phyloP scores from a whole-genome alignment of 2,329 filamentous ascomycete species.

The Arthrobotrys iridis region DNA sequence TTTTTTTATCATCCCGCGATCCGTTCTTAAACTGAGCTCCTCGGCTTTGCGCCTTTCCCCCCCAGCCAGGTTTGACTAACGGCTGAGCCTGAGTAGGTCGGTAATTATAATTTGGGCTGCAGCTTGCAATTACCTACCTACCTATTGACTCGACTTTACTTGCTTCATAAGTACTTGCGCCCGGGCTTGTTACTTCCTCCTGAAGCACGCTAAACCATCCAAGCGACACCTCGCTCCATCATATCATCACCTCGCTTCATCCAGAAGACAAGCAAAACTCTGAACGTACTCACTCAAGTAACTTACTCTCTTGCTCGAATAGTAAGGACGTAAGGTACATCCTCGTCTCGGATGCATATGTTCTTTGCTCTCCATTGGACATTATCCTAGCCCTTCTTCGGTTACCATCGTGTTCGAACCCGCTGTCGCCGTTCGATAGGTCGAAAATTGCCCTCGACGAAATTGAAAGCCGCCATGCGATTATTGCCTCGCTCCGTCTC shows the following conservation, averaged over 20 bases:
- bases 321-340: no score
- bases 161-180: background rate
- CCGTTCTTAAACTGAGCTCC: no score
- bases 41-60: no score
- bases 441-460: background rate
- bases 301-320: no score
- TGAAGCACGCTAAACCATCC: background rate
- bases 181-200: background rate
- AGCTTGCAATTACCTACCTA: background rate
- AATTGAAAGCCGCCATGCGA: constrained; percentile 47
- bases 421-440: constrained; percentile 23
- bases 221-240: background rate
- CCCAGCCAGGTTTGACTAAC: no score
- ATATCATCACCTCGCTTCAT: background rate
- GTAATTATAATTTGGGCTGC: no score
- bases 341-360: background rate
- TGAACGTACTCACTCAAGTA: no score
- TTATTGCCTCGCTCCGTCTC: constrained; percentile 30
- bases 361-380: constrained; percentile 23
- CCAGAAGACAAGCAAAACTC: no score
- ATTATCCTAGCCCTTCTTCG: background rate
- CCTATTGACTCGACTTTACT: background rate
- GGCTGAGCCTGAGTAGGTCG: no score
- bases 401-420: background rate
- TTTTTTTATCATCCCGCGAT: no score